A percentile compares a stretch with the other conserved stretches of the same genome.
Evolutionary conservation across 139 green algal species (phyloP).

Genomic region (Trebouxia sp.): DNA sequence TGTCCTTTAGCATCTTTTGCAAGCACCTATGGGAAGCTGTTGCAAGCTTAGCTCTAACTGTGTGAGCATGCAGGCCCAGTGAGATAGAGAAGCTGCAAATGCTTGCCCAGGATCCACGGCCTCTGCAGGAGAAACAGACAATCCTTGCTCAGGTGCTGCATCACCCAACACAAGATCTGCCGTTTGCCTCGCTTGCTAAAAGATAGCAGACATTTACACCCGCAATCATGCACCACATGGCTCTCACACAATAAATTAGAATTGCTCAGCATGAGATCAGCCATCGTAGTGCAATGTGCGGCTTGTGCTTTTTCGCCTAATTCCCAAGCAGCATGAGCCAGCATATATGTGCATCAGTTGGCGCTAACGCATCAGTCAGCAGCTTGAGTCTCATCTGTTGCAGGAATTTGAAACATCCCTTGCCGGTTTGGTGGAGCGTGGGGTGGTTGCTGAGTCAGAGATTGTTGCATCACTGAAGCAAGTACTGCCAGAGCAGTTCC

Average conservation of each 20-base stretch:
- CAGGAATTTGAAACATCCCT: constrained; percentile 61
- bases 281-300: neutral
- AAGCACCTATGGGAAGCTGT: neutral
- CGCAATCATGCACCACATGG: neutral
- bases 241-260: neutral
- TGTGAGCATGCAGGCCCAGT: constrained; percentile 40
- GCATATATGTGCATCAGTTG: neutral
- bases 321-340: neutral
- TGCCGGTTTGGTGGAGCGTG: constrained; percentile 56
- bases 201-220: too few species aligned
- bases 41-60: neutral
- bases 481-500: constrained; percentile 29
- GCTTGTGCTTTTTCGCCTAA: neutral
- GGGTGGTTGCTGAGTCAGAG: constrained; percentile 59
- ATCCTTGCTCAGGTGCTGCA: constrained; percentile 53
- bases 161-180: neutral
- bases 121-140: constrained; percentile 62
- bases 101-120: constrained; percentile 62
- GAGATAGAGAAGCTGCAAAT: constrained; percentile 52
- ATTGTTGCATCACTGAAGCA: constrained; percentile 35
- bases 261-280: neutral
- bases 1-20: neutral
- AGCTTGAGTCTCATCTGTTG: neutral
- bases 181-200: too few species aligned
- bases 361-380: neutral